Percentiles rank a stretch among this genome's conserved stretches.
Conservation (phyloP, 129 eudicot species). For the Chrysanthemum makinoi region DNA sequence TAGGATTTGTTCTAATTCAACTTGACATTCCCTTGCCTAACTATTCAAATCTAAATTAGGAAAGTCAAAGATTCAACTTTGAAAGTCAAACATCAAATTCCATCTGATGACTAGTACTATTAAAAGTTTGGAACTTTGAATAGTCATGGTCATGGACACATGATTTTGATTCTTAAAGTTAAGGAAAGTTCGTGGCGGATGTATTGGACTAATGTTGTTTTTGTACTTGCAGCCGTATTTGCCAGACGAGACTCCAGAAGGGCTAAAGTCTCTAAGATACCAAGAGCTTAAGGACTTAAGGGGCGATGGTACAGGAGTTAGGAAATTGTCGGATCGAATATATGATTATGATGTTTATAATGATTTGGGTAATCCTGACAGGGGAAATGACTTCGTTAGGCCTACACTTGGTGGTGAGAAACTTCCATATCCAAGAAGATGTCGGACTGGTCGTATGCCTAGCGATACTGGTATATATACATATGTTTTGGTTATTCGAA, state of each 20-base stretch:
- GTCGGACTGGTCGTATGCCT: constrained; percentile 93
- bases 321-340: constrained; percentile 70
- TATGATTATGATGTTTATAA: constrained; percentile 84
- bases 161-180: constrained; percentile 22
- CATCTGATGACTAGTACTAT: neutral
- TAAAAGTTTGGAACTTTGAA: constrained; percentile 7
- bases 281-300: constrained; percentile 72
- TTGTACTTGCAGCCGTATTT: constrained; percentile 74
- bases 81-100: constrained; percentile 30
- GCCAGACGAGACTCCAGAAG: constrained; percentile 84
- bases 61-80: constrained; percentile 22
- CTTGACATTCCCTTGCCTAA: constrained; percentile 9
- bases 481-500: neutral
- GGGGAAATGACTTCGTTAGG: constrained; percentile 63
- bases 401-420: constrained; percentile 79
- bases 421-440: constrained; percentile 85
- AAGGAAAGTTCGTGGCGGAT: neutral
- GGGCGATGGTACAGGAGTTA: constrained; percentile 80
- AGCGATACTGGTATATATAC: constrained; percentile 59
- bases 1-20: constrained; percentile 15
- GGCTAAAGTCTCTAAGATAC: constrained; percentile 73
- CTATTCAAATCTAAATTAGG: constrained; percentile 18
- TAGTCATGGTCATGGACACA: constrained; percentile 21
- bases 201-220: neutral
- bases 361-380: constrained; percentile 92